Evolutionary conservation across 768 basidiomycete species (phyloP), one percentile per base, ranked within the genome.

Genomic region (Suillus sp.): DNA sequence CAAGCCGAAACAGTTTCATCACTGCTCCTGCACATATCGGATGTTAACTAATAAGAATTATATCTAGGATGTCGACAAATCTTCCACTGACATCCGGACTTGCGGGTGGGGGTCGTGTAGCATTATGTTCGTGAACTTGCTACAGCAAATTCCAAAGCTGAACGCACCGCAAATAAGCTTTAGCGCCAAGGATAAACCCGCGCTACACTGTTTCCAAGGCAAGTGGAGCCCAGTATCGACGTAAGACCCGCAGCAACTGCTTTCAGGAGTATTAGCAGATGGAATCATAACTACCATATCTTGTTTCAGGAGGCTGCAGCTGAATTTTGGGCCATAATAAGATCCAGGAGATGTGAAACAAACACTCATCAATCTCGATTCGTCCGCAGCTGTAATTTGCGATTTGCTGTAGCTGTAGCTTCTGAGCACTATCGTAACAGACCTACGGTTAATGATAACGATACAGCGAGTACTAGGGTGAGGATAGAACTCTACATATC

Each of bases 281-380:
- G 98, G 80, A 72, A 98, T 98, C 94, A 99, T 97, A 63, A 98
- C 79, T 63, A 97, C 96, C 95, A 96, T 97, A 64, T 92, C 88
- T 71, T 82, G 88, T 78, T 96, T 96, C 64, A 99, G 85, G n/a
- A 99, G 80, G 73, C 97, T 99, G 78, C 96, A 97, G 69, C 89
- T 91, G 82, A 92, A 99, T 9, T 92, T 80, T 81, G 63, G 50
- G 58, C 34, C 37, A 14, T 34, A 59, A 59, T 62, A 34, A 54
- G 32, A 42, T 11, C 14, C 16, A 40, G 14, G 38, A 40, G 38
- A 16, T 14, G 14, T 14, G 53, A 16, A 4, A 27, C 69, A 71
- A 27, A 63, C 11, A 50, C 43, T 35, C 60, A 81, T 84, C 96
- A 65, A 99, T 98, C 74, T 98, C 96, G 71, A 99, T 98, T 96